These are phyloP conservation scores for Suhomyces prunicola DNA, from an alignment of 805 yeast genomes.

Conservation along the genomic window DNA sequence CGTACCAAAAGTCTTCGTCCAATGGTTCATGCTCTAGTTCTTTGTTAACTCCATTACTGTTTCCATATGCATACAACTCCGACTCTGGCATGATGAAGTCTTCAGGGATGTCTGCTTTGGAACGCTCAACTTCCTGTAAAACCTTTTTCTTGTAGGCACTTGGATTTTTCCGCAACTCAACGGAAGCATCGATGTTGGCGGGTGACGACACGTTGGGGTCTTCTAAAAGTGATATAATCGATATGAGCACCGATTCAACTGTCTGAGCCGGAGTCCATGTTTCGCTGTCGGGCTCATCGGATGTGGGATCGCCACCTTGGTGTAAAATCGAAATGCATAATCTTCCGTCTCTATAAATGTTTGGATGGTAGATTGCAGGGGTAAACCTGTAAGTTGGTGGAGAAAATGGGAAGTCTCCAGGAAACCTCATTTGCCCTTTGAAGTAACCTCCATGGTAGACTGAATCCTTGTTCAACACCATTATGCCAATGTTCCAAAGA, in stretches of 20 bases:
- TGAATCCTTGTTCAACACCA: constrained; percentile 87
- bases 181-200: constrained; percentile 95
- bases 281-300: constrained; percentile 90
- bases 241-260: constrained; percentile 84
- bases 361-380: constrained; percentile 93
- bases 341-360: constrained; percentile 90
- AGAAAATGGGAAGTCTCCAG: constrained; percentile 82
- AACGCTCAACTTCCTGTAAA: constrained; percentile 74
- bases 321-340: constrained; percentile 91
- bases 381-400: constrained; percentile 93
- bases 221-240: constrained; percentile 85
- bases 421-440: constrained; percentile 92
- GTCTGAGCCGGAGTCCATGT: constrained; percentile 95
- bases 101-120: constrained; percentile 81
- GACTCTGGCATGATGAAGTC: constrained; percentile 80
- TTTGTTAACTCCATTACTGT: constrained; percentile 30
- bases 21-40: constrained; percentile 53
- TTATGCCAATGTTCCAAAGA: constrained; percentile 82
- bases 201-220: constrained; percentile 94
- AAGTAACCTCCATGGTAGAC: constrained; percentile 93
- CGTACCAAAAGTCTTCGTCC: constrained; percentile 85
- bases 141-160: constrained; percentile 75
- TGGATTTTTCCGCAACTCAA: constrained; percentile 79
- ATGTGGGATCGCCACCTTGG: constrained; percentile 84
- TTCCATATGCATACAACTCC: constrained; percentile 45